phyloP scores from a whole-genome alignment of 495 filamentous ascomycete species.

The Penicillium arizonense region DNA sequence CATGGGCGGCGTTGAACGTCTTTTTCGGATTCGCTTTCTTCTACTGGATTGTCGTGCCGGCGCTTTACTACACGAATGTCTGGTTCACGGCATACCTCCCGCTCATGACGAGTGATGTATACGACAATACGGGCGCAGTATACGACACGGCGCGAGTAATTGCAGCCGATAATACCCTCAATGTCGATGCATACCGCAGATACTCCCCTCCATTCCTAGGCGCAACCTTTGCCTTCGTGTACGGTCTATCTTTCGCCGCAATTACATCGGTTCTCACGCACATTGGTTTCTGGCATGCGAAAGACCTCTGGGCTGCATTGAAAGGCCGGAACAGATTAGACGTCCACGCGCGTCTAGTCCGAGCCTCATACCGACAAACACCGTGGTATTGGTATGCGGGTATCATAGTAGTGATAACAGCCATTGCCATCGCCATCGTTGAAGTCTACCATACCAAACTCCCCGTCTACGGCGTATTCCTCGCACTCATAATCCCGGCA shows the following conservation, averaged over 20 bases:
- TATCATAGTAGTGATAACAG: conserved; percentile 72
- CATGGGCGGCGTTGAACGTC: conserved; percentile 56
- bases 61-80: conserved; percentile 38
- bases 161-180: conserved; percentile 67
- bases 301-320: conserved; percentile 53
- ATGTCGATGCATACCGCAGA: conserved; percentile 67
- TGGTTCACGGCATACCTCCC: conserved; percentile 42
- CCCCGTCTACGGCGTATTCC: conserved; percentile 77
- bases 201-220: conserved; percentile 81
- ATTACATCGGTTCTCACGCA: conserved; percentile 66
- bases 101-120: conserved; percentile 52
- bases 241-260: conserved; percentile 79
- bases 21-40: conserved; percentile 38
- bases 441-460: conserved; percentile 75
- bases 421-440: conserved; percentile 78
- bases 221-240: conserved; percentile 78
- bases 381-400: conserved; percentile 76
- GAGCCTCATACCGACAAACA: conserved; percentile 66
- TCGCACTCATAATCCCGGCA: conserved; percentile 70
- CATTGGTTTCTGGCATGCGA: conserved; percentile 57
- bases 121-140: conserved; percentile 76
- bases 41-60: conserved; percentile 33
- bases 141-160: conserved; percentile 77
- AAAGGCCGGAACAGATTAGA: conserved; percentile 50
- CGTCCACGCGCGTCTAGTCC: conserved; percentile 71